Base-by-base conservation (phyloP, 2,329 filamentous ascomycete species). In the Neopestalotiopsis clavispora region DNA sequence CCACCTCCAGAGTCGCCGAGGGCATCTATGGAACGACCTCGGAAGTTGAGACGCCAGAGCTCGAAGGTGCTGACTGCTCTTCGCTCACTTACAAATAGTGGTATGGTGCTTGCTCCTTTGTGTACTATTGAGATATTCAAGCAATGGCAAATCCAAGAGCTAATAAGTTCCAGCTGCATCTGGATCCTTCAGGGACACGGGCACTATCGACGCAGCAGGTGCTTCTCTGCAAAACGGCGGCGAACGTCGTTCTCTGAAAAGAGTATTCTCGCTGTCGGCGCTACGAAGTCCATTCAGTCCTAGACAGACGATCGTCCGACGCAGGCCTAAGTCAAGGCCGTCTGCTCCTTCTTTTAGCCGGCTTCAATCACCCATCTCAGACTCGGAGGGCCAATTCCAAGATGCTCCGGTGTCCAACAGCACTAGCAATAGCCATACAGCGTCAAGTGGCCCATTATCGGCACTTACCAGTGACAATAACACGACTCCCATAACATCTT, bases 51-150 rank as follows among this genome's bases (percentile, higher is more conserved):
- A 67, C 79, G 80, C 30, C 80, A 81, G 57, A 79, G 81, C n/a
- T 83, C 81, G 5, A 81, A 76, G 57, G 72, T 86, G n/a, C 72
- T 81, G 66, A 82, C 81, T 4, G 81, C 79, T 28, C 69, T 86
- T 23, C 81, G 79, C 40, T 81, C 81, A 20, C 73, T 85, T 65
- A 83, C 80, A 23, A 82, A 81, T 65, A 83, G 78, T 63, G 74
- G 79, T 77, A 72, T 56, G 76, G 67, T 63, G 23, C 23, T 28
- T 28, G 23, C 23, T 28, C 34, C 56, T n/a, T 4, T 14, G 61
- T 57, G 49, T 40, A 6, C 34, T 38, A 6, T 38, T 38, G 30
- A 49, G 32, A 30, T 32, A 5, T 28, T 38, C 12, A 20, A 23
- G 13, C 23, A 4, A 9, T 56, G 62, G 38, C 14, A 52, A 4